Base-by-base conservation (phyloP, 805 yeast genomes). In the Saturnispora ahearnii region DNA sequence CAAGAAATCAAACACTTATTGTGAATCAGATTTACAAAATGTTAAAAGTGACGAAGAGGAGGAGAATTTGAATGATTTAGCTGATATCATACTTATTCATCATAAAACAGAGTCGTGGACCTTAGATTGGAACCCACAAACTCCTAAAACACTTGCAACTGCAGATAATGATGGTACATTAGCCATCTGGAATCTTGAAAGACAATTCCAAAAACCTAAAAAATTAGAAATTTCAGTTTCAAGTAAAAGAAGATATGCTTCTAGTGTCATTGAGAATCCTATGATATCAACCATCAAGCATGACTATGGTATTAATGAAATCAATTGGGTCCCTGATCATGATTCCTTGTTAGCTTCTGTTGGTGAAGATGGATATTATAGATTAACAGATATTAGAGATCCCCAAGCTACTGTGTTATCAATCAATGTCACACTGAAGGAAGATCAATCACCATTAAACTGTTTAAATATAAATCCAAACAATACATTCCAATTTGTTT, bases 121-220 rank as follows among this genome's bases (percentile, higher is more conserved):
- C 0, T 57, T 87, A 4, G 77, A 78, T 51, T 90, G 96, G 96
- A 88, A 87, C 59, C 62, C 64, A 9, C 76, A 73, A 47, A 68
- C 62, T 15, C 83, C 83, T 58, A 95, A 90, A 0, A 61, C 64
- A 5, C 59, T 86, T 33, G 70, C 81, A 0, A 68, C 84, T 1
- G 86, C 82, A 3, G 75, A 86, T 22, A 73, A 80, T 57, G 81
- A 76, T 53, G 93, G 93, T 3, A 60, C 71, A 6, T 66, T 87
- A 2, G 78, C 78, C 24, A 55, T 85, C 2, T 87, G 85, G 82
- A 91, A 90, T 61, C 65, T 90, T 2, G 74, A 49, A 13, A 26
- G 30, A 2, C 54, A 51, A 24, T 55, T 55, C 28, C 43, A 32
- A 9, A 44, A 50, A 12, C 60, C 59, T 2, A 47, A 49, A 3